These are phyloP conservation scores for Phytophthora colocasiae DNA, from an alignment of 352 stramenopile genomes.

Conservation along the genomic window DNA sequence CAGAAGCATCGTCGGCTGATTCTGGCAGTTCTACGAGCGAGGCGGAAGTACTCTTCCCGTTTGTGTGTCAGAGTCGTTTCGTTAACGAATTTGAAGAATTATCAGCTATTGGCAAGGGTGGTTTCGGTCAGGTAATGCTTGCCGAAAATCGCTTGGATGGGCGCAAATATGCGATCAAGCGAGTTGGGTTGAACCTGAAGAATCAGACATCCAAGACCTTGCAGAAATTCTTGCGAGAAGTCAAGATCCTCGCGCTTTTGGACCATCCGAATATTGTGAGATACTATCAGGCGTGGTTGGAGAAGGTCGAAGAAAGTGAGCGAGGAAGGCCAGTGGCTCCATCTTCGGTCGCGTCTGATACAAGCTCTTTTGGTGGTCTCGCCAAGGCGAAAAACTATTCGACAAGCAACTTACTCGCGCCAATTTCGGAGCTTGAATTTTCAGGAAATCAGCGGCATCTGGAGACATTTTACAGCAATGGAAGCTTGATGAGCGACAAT, in stretches of 20 bases:
- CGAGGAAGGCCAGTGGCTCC: constrained; percentile 15
- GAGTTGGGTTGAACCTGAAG: constrained; percentile 82
- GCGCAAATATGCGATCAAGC: constrained; percentile 94
- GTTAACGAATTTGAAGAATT: constrained; percentile 87
- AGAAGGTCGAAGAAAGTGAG: constrained; percentile 78
- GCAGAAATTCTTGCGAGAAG: constrained; percentile 93
- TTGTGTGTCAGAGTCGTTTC: constrained; percentile 87
- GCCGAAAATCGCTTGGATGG: constrained; percentile 94
- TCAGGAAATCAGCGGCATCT: constrained; percentile 56
- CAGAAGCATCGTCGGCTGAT: constrained; percentile 60
- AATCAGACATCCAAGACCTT: constrained; percentile 92
- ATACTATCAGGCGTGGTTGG: constrained; percentile 93
- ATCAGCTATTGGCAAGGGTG: constrained; percentile 91
- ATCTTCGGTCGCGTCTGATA: constrained; percentile 40
- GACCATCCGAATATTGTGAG: constrained; percentile 95
- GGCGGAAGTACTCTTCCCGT: constrained; percentile 80
- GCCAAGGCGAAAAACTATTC: constrained; percentile 62
- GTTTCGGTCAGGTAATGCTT: constrained; percentile 95
- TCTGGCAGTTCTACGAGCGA: constrained; percentile 49
- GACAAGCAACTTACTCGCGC: constrained; percentile 75
- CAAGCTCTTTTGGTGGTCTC: constrained; percentile 37
- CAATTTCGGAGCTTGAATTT: constrained; percentile 74
- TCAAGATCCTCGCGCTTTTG: constrained; percentile 92
- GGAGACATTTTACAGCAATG: constrained; percentile 59
- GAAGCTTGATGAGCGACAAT: constrained; percentile 43